Base-by-base conservation (phyloP, 2,329 filamentous ascomycete species). In the Coniochaeta sp. region DNA sequence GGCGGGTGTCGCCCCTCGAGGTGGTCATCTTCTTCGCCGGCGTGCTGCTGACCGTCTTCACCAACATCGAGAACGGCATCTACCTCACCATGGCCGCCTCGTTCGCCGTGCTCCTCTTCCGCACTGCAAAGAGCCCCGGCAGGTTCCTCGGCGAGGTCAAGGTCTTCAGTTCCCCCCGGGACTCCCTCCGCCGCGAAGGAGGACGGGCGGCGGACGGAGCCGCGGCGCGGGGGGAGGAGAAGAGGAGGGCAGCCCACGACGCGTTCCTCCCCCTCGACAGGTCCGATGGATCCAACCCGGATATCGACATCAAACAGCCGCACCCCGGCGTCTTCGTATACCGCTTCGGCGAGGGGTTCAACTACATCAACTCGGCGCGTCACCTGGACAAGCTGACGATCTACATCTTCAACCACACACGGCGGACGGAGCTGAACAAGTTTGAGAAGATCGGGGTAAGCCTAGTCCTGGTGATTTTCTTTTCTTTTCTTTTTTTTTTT, bases 21-120 rank as follows among this genome's bases (percentile, higher is more conserved):
- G 83, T 89, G 0, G 62, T 89, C 50, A 89, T 93, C 67, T 93
- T 91, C 81, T 84, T 92, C 61, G 79, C 83, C 32, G 89, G 90
- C 66, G 88, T 93, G 7, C 71, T 90, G 14, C 65, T 81, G n/a
- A 77, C 77, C 38, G 68, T 82, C 36, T 81, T 82, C 63, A 74
- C 76, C 10, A 75, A 74, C 3, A 77, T 83, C 10, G 80, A 83
- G 63, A 75, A 75, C 5, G 78, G 77, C 6, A 81, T 83, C 52
- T 83, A 83, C 61, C 69, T 73, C 1, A 81, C 79, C 5, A 74
- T 81, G 7, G 72, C 65, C 2, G 70, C 77, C 0, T 81, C 79
- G 0, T 70, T 73, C 3, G 71, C 69, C 0, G 64, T 82, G 8
- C 65, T 82, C 10, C 72, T 82, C 2, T 71, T 78, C 32, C 75